Percentiles rank a stretch among this genome's conserved stretches.
Evolutionary conservation across 768 basidiomycete genomes (phyloP).

Genomic region (Neoboletus brunneissimus): DNA sequence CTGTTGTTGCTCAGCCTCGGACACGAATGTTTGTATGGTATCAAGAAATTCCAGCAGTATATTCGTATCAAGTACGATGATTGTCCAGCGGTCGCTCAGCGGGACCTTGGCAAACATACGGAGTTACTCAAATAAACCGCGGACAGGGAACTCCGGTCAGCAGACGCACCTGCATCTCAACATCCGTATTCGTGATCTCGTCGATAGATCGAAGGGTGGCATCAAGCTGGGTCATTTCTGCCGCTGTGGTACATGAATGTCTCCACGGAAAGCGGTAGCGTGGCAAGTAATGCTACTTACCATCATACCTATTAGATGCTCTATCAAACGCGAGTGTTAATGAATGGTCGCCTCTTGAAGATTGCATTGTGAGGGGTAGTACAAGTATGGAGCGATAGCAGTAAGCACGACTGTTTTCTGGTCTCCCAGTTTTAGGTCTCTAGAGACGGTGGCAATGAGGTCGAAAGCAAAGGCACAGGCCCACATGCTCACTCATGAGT

Average conservation of each 20-base stretch:
- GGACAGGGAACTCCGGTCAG: not conserved
- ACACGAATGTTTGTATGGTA: slow-evolving; percentile 60
- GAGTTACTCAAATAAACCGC: not conserved
- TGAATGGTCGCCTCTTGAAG: not conserved
- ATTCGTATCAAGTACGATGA: slow-evolving; percentile 76
- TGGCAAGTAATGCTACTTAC: slow-evolving; percentile 7
- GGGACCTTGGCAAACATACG: slow-evolving; percentile 36
- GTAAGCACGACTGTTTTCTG: not conserved
- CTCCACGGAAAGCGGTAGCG: not conserved
- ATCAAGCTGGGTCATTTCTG: slow-evolving; percentile 19
- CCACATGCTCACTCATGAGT: not conserved
- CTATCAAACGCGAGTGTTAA: not conserved
- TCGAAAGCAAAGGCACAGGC: not conserved
- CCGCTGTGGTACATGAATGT: slow-evolving; percentile 3
- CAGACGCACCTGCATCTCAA: slow-evolving; percentile 66
- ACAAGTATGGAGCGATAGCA: not conserved
- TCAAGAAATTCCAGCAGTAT: slow-evolving; percentile 68
- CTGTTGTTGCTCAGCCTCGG: slow-evolving; percentile 49
- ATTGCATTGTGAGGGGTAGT: slow-evolving; percentile 1
- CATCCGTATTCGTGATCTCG: slow-evolving; percentile 58
- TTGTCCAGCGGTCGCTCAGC: slow-evolving; percentile 39
- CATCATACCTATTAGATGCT: not conserved
- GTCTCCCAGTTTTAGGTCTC: not conserved
- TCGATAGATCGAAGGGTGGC: slow-evolving; percentile 52
- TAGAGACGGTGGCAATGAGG: not conserved